Evolutionary conservation across 2,329 filamentous ascomycete species (phyloP).

Genomic region (Apiospora kogelbergensis): DNA sequence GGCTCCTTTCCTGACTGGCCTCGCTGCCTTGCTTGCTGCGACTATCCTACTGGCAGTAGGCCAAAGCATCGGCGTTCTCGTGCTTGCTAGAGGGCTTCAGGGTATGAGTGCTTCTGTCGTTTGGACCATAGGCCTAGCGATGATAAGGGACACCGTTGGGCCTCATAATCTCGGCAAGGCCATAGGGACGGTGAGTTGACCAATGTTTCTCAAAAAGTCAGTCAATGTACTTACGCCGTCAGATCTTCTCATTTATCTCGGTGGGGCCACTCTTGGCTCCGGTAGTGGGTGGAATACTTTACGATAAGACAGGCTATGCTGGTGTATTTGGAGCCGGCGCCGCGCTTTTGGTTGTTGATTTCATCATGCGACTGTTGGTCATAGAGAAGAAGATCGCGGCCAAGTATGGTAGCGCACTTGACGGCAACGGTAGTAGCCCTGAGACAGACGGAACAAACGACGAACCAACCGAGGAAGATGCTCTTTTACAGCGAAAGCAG

Average conservation of each 20-base stretch:
- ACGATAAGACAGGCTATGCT: constrained; percentile 55
- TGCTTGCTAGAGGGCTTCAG: constrained; percentile 55
- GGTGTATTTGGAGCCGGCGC: constrained; percentile 60
- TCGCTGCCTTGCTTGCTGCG: constrained; percentile 50
- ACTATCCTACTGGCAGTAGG: constrained; percentile 56
- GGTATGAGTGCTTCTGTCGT: constrained; percentile 58
- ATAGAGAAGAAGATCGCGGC: constrained; percentile 62
- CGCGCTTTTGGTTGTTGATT: constrained; percentile 55
- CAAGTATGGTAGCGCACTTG: constrained; percentile 34
- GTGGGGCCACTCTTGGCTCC: constrained; percentile 58
- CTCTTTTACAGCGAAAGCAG: constrained; percentile 37
- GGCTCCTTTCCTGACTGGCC: constrained; percentile 56
- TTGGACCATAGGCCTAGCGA: constrained; percentile 53
- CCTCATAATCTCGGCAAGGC: constrained; percentile 57
- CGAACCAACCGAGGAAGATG: constrained; percentile 35
- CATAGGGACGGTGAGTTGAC: constrained; percentile 50
- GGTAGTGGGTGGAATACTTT: constrained; percentile 59
- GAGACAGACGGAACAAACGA: constrained; percentile 19
- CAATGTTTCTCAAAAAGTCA: not conserved
- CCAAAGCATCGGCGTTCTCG: constrained; percentile 44
- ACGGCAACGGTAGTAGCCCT: constrained; percentile 21
- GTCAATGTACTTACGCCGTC: constrained; percentile 5
- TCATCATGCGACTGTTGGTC: constrained; percentile 58
- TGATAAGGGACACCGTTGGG: constrained; percentile 59
- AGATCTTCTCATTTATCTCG: constrained; percentile 59